Evolutionary conservation across 202 grass and related monocot genomes (phyloP).

Genomic region (Schoenoplectus triqueter): DNA sequence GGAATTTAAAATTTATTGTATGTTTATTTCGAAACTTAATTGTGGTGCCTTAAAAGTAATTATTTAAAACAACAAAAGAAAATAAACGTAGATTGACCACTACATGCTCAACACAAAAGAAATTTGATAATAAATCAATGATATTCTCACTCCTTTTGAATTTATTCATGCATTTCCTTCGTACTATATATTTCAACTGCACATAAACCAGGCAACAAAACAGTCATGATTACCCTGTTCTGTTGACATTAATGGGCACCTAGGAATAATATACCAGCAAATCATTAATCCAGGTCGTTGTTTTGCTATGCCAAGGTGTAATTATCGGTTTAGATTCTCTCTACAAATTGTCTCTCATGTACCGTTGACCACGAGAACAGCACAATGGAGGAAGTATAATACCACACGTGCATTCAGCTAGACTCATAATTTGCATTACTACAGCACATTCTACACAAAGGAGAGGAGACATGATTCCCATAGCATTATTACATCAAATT

Average conservation of each 20-base stretch:
- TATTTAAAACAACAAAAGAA: too few relatives aligned
- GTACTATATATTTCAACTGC: too few relatives aligned
- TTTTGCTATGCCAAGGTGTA: not conserved
- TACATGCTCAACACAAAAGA: not conserved
- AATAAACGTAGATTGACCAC: too few relatives aligned
- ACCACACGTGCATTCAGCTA: not conserved
- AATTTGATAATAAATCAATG: not conserved
- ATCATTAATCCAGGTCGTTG: not conserved
- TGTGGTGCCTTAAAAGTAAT: too few relatives aligned
- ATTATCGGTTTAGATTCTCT: not conserved
- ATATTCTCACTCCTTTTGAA: not conserved
- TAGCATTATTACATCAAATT: not conserved
- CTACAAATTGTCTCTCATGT: not conserved
- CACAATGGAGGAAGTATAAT: not conserved
- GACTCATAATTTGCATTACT: not conserved
- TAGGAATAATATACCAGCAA: slow-evolving; percentile 3
- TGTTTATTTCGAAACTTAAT: too few relatives aligned
- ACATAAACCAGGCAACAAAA: not conserved
- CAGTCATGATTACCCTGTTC: not conserved
- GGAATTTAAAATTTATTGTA: too few relatives aligned
- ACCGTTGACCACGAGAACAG: slow-evolving; percentile 7
- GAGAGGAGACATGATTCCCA: not conserved
- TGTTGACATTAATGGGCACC: not conserved
- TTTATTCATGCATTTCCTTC: too few relatives aligned
- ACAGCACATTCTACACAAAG: not conserved